Base-by-base conservation (phyloP, 108 stramenopile genomes). In the Nitzschia palea region DNA sequence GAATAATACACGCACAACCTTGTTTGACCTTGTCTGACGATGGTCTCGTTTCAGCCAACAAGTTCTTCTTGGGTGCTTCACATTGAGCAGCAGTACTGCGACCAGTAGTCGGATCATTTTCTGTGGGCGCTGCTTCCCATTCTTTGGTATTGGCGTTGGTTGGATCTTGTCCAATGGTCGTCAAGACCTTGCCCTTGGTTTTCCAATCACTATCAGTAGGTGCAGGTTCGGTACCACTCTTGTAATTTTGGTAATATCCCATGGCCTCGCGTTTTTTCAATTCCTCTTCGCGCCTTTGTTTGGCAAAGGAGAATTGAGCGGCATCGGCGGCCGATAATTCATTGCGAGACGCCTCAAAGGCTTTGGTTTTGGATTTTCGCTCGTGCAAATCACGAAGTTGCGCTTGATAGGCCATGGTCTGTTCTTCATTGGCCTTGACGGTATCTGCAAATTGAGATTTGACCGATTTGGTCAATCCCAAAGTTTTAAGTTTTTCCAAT, bases 1-100 rank as follows among this genome's bases (percentile, higher is more conserved):
- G 8, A 63, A 74, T 37, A 53, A 78, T 17, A 54, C 47, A 48
- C 4, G 47, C 47, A 48, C 47, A 48, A 5, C 47, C 47, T 20
- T 48, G 47, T 20, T 48, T 48, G 47, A 20, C 47, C 22, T 48
- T 12, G 15, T 48, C 47, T 4, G 9, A 10, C 18, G 37, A 40
- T 40, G 37, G 12, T 6, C 18, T 20, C 18, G 47, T 48, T 5
- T 20, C n/a, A 4, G 47, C 47, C 47, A n/a, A n/a, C n/a, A n/a
- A n/a, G n/a, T n/a, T n/a, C n/a, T 48, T 48, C 18, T 4, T 20
- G 22, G 17, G 15, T 5, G 17, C n/a, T n/a, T 12, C 22, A 10
- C 18, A 20, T n/a, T 8, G 15, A 10, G 18, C 5, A 48, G 47
- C 22, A 18, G 47, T 10, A 48, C 18, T 40, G 37, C 37, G 12